Evolutionary conservation across 2,329 filamentous ascomycete genomes (phyloP).

Genomic region (Fusarium sp.): DNA sequence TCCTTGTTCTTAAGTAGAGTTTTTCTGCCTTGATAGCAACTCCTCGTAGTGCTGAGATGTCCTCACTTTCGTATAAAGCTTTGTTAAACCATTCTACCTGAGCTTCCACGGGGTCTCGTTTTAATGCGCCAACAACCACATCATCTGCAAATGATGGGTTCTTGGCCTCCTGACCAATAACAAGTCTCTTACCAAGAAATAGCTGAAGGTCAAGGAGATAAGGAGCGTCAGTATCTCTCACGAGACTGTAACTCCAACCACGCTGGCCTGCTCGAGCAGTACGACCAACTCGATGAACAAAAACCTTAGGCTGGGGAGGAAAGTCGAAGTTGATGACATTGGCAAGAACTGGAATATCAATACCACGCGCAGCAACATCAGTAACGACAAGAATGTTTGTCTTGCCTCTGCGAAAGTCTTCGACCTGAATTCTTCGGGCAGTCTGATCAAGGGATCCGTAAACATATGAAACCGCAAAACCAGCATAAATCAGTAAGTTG

Average conservation of each 20-base stretch:
- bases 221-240: constrained; percentile 86
- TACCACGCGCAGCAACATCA: constrained; percentile 94
- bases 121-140: constrained; percentile 81
- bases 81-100: constrained; percentile 87
- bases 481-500: constrained; percentile 78
- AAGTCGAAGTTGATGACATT: constrained; percentile 99
- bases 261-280: constrained; percentile 92
- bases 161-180: constrained; percentile 74
- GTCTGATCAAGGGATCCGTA: constrained; percentile 96
- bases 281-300: constrained; percentile 93
- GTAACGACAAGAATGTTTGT: constrained; percentile 95
- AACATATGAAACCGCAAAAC: constrained; percentile 91
- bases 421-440: constrained; percentile 89
- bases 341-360: constrained; percentile 94
- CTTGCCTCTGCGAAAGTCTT: constrained; percentile 84
- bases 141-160: constrained; percentile 80
- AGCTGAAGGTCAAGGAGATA: constrained; percentile 95
- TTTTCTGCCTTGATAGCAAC: constrained; percentile 91
- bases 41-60: constrained; percentile 74
- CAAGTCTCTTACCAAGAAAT: constrained; percentile 85
- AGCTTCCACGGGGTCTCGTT: constrained; percentile 76
- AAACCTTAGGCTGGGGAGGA: constrained; percentile 94
- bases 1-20: constrained; percentile 88
- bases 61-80: constrained; percentile 76
- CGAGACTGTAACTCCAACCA: constrained; percentile 95